Conservation (phyloP, 768 basidiomycete genomes). For the Porpolomopsis calyptriformis region DNA sequence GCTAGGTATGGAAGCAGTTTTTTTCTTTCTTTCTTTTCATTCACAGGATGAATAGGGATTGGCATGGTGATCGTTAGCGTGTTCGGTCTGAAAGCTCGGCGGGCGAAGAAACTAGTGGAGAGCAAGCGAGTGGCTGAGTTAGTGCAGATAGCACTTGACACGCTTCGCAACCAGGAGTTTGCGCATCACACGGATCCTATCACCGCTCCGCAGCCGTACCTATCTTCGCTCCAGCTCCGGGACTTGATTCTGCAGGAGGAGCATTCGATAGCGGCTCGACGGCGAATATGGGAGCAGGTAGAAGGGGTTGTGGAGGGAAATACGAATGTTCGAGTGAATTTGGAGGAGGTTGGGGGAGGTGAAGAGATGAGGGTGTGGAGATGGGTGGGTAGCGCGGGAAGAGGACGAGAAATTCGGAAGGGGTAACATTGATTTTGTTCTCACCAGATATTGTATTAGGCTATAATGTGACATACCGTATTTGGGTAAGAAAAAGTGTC, state of each 20-base stretch:
- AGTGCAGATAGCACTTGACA: constrained; percentile 71
- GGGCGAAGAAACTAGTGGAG: constrained; percentile 46
- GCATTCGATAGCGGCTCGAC: constrained; percentile 56
- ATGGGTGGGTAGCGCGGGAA: constrained; percentile 75
- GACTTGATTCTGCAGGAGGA: constrained; percentile 78
- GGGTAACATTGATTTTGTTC: background rate
- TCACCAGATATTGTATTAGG: background rate
- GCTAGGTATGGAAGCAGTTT: constrained; percentile 37
- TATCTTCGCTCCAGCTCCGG: constrained; percentile 80
- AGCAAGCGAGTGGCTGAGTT: constrained; percentile 57
- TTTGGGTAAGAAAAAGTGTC: background rate
- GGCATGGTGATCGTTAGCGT: constrained; percentile 21
- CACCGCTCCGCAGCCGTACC: constrained; percentile 58
- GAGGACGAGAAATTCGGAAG: constrained; percentile 12
- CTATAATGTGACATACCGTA: background rate
- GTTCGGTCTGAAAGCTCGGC: constrained; percentile 28
- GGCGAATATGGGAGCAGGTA: constrained; percentile 71
- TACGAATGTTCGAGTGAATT: constrained; percentile 76
- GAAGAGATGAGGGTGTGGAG: constrained; percentile 87
- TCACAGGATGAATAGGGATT: constrained; percentile 20
- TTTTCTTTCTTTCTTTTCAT: constrained; percentile 7
- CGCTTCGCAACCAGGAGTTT: constrained; percentile 72
- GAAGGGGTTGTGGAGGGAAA: constrained; percentile 83
- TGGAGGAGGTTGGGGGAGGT: constrained; percentile 75
- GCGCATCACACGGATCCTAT: constrained; percentile 77